Percentiles rank a stretch among this genome's conserved stretches.
Conservation (phyloP, 345 rosid genomes). For the thale cress (Arabidopsis thaliana) region DNA sequence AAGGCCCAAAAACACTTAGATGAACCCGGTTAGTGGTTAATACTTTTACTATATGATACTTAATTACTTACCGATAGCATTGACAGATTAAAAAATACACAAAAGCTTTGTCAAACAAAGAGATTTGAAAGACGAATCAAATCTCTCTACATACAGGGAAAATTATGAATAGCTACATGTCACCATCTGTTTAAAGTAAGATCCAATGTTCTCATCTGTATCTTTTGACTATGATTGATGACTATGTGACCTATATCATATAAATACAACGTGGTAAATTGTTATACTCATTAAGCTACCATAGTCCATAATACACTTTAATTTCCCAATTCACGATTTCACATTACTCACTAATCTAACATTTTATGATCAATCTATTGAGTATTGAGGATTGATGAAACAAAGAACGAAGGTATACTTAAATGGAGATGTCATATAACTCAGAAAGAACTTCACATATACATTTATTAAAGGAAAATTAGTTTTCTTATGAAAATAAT, state of each 20-base stretch:
- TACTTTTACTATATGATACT: background rate
- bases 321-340: constrained; percentile 10
- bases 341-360: background rate
- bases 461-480: background rate
- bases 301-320: constrained; percentile 19
- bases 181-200: constrained; percentile 38
- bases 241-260: background rate
- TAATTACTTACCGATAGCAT: background rate
- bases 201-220: constrained; percentile 5
- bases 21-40: background rate
- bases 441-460: background rate
- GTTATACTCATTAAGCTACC: background rate
- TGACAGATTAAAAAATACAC: background rate
- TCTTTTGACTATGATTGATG: constrained; percentile 34
- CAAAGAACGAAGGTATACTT: background rate
- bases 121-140: background rate
- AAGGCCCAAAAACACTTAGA: no score
- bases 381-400: background rate
- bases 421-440: background rate
- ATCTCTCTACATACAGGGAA: background rate
- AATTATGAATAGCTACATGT: constrained; percentile 17
- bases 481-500: background rate
- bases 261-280: constrained; percentile 6
- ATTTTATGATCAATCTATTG: background rate
- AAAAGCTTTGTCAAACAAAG: background rate